Evolutionary conservation across 2,329 filamentous ascomycete species (phyloP).

Genomic region (Rhynchosporium agropyri): DNA sequence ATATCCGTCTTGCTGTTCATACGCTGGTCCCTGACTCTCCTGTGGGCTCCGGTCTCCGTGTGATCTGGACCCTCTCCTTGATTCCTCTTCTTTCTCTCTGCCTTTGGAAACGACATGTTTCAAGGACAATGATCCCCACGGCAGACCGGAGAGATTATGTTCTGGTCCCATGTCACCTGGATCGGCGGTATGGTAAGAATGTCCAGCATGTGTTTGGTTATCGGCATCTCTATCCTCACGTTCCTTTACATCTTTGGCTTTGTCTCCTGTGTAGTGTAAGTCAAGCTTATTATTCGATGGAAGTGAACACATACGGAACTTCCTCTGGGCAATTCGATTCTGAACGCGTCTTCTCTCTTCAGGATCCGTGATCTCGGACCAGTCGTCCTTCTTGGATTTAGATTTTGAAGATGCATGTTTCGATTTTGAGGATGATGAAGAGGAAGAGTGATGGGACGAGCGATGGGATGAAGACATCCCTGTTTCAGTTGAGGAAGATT

Average conservation of each 20-base stretch:
- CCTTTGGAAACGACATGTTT: constrained; percentile 52
- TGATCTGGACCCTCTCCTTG: constrained; percentile 43
- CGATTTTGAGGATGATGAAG: constrained; percentile 33
- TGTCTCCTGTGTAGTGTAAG: constrained; percentile 59
- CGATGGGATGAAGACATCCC: constrained; percentile 40
- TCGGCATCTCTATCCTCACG: constrained; percentile 63
- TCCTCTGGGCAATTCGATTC: constrained; percentile 75
- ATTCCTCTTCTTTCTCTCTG: constrained; percentile 49
- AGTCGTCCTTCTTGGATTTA: constrained; percentile 58
- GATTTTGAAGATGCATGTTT: constrained; percentile 44
- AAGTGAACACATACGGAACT: constrained; percentile 63
- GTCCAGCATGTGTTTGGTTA: constrained; percentile 65
- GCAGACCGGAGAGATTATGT: constrained; percentile 64
- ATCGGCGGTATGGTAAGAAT: constrained; percentile 64
- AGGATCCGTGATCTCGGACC: constrained; percentile 69
- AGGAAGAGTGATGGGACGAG: constrained; percentile 35
- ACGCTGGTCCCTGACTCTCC: constrained; percentile 28
- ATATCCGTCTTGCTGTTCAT: constrained; percentile 36
- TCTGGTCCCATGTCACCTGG: constrained; percentile 57
- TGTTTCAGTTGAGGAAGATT: constrained; percentile 34
- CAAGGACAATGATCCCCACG: constrained; percentile 72
- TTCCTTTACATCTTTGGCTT: constrained; percentile 68
- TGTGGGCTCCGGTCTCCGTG: constrained; percentile 35
- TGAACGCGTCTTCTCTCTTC: constrained; percentile 74
- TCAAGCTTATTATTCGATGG: not conserved